phyloP scores from a whole-genome alignment of 2,329 filamentous ascomycete genomes.

The Fusarium brevicatenulatum region DNA sequence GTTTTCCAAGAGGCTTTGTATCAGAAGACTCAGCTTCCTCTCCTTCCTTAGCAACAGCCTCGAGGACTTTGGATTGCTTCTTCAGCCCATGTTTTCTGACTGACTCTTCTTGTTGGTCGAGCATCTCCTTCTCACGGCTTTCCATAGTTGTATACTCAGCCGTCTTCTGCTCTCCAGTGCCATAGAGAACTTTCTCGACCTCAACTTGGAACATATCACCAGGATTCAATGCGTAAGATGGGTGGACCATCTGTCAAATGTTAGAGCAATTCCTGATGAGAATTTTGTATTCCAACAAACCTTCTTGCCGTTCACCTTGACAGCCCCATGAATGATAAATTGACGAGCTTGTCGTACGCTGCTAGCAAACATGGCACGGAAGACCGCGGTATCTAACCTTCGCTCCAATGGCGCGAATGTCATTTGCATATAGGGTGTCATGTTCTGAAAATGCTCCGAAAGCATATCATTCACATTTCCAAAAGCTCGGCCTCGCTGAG shows the following conservation, averaged over 20 bases:
- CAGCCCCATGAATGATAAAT: conserved; percentile 90
- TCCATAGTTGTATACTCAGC: conserved; percentile 37
- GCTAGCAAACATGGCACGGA: conserved; percentile 92
- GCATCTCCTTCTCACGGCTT: conserved; percentile 36
- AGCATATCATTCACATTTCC: conserved; percentile 50
- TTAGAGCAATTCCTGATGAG: neutral
- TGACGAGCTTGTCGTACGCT: conserved; percentile 93
- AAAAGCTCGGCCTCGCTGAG: conserved; percentile 39
- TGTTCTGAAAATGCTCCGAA: conserved; percentile 50
- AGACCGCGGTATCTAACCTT: conserved; percentile 92
- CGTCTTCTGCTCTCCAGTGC: conserved; percentile 80
- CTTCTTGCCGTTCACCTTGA: conserved; percentile 97
- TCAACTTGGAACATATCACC: conserved; percentile 99
- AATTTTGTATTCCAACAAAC: conserved; percentile 58
- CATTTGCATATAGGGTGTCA: conserved; percentile 96
- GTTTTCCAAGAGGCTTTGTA: conserved; percentile 22
- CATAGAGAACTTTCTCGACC: conserved; percentile 85
- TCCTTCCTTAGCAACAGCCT: conserved; percentile 36
- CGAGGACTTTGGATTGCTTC: conserved; percentile 28
- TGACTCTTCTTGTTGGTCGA: conserved; percentile 42
- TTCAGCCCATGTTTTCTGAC: conserved; percentile 38
- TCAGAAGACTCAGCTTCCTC: conserved; percentile 34
- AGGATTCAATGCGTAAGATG: conserved; percentile 93
- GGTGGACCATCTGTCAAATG: conserved; percentile 79
- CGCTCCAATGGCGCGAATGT: conserved; percentile 91